Percentiles rank a stretch among this genome's conserved stretches.
These are phyloP conservation scores for Rhodotorula kratochvilovae DNA, from an alignment of 768 basidiomycete genomes.

Conservation along the genomic window DNA sequence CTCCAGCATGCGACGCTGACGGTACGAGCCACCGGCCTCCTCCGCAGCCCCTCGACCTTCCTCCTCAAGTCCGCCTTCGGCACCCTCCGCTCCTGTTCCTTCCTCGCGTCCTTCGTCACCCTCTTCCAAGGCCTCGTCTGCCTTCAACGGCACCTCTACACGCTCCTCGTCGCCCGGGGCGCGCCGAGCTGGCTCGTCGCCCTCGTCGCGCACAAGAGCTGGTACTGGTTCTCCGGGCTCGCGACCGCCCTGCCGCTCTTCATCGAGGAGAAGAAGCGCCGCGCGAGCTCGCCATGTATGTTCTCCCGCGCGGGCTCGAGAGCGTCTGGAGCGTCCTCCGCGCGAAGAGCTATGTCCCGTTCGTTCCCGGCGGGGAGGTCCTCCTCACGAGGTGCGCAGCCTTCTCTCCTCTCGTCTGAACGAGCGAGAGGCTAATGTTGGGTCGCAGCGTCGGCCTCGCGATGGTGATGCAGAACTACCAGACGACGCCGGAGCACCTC, in stretches of 20 bases:
- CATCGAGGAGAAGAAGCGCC: conserved; percentile 79
- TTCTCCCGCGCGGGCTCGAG: conserved; percentile 80
- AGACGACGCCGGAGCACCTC: conserved; percentile 74
- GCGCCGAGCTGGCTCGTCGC: conserved; percentile 50
- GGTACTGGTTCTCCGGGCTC: conserved; percentile 61
- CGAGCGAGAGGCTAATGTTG: too few species aligned
- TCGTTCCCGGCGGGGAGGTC: conserved; percentile 49
- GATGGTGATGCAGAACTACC: conserved; percentile 90
- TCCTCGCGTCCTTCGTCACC: conserved; percentile 74
- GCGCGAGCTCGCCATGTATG: conserved; percentile 82
- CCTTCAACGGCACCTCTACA: conserved; percentile 35
- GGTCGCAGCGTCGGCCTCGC: conserved; percentile 71
- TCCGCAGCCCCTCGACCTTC: conserved; percentile 45
- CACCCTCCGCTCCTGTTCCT: conserved; percentile 76
- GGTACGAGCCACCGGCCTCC: too few species aligned
- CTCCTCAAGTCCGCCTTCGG: conserved; percentile 64
- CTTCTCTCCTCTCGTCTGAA: background rate
- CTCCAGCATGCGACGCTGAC: too few species aligned
- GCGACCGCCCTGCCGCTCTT: conserved; percentile 71
- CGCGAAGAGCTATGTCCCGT: conserved; percentile 65
- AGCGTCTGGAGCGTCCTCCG: conserved; percentile 78
- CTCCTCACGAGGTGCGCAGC: conserved; percentile 27
- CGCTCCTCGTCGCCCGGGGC: conserved; percentile 21
- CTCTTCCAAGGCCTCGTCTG: conserved; percentile 59
- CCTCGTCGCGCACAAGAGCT: conserved; percentile 62